Percentiles rank a stretch among this genome's conserved stretches.
phyloP scores from a whole-genome alignment of 2,329 filamentous ascomycete genomes.

The Raffaelea deltoideospora region DNA sequence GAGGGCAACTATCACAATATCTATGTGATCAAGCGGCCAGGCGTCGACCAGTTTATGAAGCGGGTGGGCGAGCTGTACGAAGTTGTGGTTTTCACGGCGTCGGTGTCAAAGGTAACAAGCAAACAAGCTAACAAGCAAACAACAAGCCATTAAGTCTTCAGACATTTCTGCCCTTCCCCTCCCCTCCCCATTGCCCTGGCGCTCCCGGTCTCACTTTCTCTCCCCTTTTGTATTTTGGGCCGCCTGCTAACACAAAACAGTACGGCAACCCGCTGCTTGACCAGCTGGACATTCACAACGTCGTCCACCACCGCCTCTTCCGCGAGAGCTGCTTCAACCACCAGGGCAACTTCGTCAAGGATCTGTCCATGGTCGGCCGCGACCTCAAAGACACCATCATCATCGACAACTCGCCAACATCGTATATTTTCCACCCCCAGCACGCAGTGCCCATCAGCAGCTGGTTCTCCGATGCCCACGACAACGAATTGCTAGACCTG shows the following conservation, averaged over 20 bases:
- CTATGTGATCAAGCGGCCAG: conserved; percentile 98
- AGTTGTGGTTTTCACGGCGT: conserved; percentile 96
- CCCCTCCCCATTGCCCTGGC: too few relatives aligned
- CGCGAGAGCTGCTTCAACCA: conserved; percentile 98
- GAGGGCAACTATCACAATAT: conserved; percentile 99
- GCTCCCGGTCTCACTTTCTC: conserved; percentile 10
- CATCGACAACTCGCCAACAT: conserved; percentile 98
- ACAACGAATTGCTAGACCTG: conserved; percentile 93
- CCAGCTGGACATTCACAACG: conserved; percentile 91
- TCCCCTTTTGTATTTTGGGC: too few relatives aligned
- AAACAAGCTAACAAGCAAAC: too few relatives aligned
- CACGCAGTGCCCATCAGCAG: conserved; percentile 98
- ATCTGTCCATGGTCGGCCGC: conserved; percentile 89
- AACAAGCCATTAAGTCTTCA: too few relatives aligned
- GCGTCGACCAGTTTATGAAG: conserved; percentile 98
- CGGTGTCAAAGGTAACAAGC: conserved; percentile 91
- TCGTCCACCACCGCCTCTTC: conserved; percentile 92
- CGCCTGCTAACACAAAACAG: conserved; percentile 17
- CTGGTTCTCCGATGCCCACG: conserved; percentile 99
- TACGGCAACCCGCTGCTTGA: conserved; percentile 94
- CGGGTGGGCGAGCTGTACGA: conserved; percentile 94
- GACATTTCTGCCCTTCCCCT: too few relatives aligned
- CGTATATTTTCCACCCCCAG: conserved; percentile 98
- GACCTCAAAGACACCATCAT: conserved; percentile 97
- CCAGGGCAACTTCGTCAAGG: conserved; percentile 98